Evolutionary conservation across 257 asterid species (phyloP).

Genomic region (Cynanchum wilfordii): DNA sequence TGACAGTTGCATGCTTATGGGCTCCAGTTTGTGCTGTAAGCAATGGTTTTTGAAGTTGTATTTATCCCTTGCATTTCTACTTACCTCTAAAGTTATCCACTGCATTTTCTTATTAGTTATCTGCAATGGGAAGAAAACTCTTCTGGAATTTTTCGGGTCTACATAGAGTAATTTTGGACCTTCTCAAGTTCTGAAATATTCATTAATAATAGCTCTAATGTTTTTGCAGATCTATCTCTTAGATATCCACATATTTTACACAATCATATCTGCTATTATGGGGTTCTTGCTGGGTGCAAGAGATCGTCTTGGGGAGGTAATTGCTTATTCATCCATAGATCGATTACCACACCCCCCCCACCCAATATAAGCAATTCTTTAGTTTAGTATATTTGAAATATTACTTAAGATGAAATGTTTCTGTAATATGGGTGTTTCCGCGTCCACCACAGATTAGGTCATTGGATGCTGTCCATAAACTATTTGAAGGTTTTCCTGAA

Average conservation of each 20-base stretch:
- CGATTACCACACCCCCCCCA: no score
- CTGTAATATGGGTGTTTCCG: constrained; percentile 13
- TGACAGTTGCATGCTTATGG: constrained; percentile 83
- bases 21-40: constrained; percentile 87
- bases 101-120: no score
- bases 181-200: constrained; percentile 9
- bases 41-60: constrained; percentile 20
- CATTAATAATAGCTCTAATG: neutral
- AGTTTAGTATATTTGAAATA: constrained; percentile 2
- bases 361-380: neutral
- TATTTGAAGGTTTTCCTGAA: constrained; percentile 81
- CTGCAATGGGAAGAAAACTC: neutral
- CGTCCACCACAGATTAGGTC: constrained; percentile 79
- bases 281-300: constrained; percentile 96
- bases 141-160: neutral
- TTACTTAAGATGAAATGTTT: neutral
- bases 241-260: constrained; percentile 87
- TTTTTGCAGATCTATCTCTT: constrained; percentile 78
- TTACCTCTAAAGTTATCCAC: neutral
- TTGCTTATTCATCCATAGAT: neutral
- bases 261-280: constrained; percentile 76
- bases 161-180: constrained; percentile 4
- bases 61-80: constrained; percentile 6
- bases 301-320: constrained; percentile 97
- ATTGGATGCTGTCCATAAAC: constrained; percentile 86